Conservation (phyloP, 2,329 filamentous ascomycete genomes). For the Biscogniauxia sp. region DNA sequence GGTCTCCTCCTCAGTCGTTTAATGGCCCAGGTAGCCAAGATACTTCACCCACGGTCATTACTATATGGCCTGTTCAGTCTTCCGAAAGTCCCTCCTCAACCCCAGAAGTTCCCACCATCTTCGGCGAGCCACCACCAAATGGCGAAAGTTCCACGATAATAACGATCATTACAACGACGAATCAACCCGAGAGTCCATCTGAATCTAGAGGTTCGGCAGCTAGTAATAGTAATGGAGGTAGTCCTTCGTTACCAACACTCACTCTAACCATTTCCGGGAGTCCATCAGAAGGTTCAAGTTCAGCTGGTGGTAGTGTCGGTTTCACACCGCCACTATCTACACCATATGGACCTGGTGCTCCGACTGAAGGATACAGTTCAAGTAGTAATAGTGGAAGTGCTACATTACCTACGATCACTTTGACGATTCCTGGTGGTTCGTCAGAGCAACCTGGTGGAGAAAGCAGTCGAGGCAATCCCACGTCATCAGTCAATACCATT, state of each 20-base stretch:
- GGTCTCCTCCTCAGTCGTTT: not conserved
- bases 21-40: not conserved
- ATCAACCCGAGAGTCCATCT: constrained; percentile 9
- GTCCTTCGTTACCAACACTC: not conserved
- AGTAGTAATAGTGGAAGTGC: constrained; percentile 14
- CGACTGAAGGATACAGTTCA: constrained; percentile 12
- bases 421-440: constrained; percentile 21
- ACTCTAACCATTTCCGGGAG: not conserved
- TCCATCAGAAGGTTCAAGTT: not conserved
- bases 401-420: constrained; percentile 23
- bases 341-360: constrained; percentile 10
- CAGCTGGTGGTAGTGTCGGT: constrained; percentile 9
- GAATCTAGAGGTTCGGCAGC: constrained; percentile 3
- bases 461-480: too few species aligned
- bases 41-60: not conserved
- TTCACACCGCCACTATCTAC: constrained; percentile 1
- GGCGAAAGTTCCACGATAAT: not conserved
- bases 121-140: not conserved
- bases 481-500: too few species aligned
- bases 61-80: constrained; percentile 11
- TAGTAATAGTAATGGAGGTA: not conserved
- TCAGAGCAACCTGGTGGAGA: not conserved
- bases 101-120: not conserved
- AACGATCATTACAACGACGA: constrained; percentile 12
- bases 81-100: constrained; percentile 9